Evolutionary conservation across 163 green algal species (phyloP), one percentile per base, ranked within the genome.

Genomic region (Chlorella variabilis): DNA sequence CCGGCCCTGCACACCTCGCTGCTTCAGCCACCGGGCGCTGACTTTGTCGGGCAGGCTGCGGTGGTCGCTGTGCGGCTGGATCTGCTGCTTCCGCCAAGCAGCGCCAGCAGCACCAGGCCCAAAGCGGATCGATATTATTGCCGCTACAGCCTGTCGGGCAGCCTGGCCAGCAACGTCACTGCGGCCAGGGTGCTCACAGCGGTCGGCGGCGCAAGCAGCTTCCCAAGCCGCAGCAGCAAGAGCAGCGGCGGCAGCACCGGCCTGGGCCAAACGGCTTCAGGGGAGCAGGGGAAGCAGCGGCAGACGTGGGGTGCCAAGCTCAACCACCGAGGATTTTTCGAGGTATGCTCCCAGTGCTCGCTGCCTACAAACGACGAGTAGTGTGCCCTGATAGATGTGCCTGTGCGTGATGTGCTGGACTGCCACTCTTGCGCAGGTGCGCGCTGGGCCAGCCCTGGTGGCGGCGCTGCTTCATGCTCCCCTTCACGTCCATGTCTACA

Each of bases 41-140:
- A 56, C 36, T 70, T 80, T n/a, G 13, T 23, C 0, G 73, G 73
- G 5, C 56, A 70, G 54, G 9, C 20, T 0, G 73, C 73, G 21
- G 73, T 80, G 54, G 27, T 69, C 13, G 73, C 56, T 4, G 36
- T 80, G 73, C 73, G 48, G 2, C 15, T 80, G 4, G 73, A 70
- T 39, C 59, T 58, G 27, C 56, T 80, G 27, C 25, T 59, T 54
- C 73, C 73, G 8, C 48, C 70, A 20, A 34, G 6, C 31, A 70
- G 56, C 38, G 4, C 5, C 31, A 70, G 56, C n/a, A 51, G 27
- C 38, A 41, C 38, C 73, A n/a, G 73, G 54, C 73, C 73, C n/a
- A 80, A 80, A 7, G 73, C 73, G 4, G 73, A 80, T 5, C 73
- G 73, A 15, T 68, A 56, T 36, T 80, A 59, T 27, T 80, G 73